Conservation (phyloP, 805 yeast genomes). For the Nakazawaea ernobii region DNA sequence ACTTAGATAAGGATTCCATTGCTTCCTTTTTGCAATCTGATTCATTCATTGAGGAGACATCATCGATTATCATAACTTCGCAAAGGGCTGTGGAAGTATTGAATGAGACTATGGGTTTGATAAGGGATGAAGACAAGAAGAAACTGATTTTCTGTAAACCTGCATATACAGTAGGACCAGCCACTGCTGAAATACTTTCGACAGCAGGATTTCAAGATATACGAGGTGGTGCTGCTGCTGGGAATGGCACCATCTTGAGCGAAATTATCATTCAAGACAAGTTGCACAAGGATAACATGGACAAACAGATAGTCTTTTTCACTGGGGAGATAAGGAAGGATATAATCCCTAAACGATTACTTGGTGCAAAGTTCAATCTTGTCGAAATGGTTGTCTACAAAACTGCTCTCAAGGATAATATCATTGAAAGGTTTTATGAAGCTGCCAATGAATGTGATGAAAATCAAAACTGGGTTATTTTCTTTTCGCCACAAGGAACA, state of each 20-base stretch:
- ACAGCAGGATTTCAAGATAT: slow-evolving; percentile 63
- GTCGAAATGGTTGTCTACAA: slow-evolving; percentile 64
- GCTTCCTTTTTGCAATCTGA: slow-evolving; percentile 35
- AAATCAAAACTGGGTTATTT: slow-evolving; percentile 60
- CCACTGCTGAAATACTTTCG: slow-evolving; percentile 57
- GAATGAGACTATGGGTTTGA: slow-evolving; percentile 33
- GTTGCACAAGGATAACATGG: slow-evolving; percentile 14
- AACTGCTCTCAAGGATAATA: slow-evolving; percentile 49
- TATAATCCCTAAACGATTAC: slow-evolving; percentile 62
- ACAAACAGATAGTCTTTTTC: slow-evolving; percentile 45
- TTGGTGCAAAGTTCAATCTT: slow-evolving; percentile 35
- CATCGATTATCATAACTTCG: slow-evolving; percentile 72
- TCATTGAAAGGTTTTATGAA: slow-evolving; percentile 30
- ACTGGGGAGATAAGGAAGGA: slow-evolving; percentile 87
- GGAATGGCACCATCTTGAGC: slow-evolving; percentile 72
- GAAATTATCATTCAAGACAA: slow-evolving; percentile 46
- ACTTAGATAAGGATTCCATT: slow-evolving; percentile 41
- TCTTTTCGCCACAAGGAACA: slow-evolving; percentile 91
- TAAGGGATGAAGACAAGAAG: slow-evolving; percentile 11
- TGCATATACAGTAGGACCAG: slow-evolving; percentile 89
- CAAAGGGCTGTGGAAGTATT: slow-evolving; percentile 88
- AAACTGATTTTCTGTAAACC: slow-evolving; percentile 38
- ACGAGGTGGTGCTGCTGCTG: slow-evolving; percentile 70
- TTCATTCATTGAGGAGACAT: slow-evolving; percentile 33
- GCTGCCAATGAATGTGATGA: slow-evolving; percentile 6